Evolutionary conservation across 2,329 filamentous ascomycete genomes (phyloP), one percentile per base, ranked within the genome.

Genomic region (Ophiostoma ulmi): DNA sequence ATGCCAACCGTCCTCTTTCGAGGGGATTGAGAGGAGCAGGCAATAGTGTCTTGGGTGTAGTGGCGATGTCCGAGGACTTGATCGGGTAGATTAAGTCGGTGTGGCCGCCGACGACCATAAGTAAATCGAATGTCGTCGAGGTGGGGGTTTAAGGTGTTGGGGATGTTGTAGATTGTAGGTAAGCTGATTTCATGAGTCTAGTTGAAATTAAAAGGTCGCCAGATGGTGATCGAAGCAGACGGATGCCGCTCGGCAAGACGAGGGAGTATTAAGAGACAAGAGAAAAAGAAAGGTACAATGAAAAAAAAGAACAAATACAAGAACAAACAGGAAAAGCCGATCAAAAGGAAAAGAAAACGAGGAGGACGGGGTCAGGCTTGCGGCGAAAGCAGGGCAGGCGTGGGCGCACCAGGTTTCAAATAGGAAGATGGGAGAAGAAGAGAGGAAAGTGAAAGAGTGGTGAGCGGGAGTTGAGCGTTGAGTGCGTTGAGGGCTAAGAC

Each of bases 331-430:
- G 14, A 63, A 35, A 22, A 35, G 39, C 65, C 31, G 31, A 31
- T 31, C 31, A 44, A 67, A 61, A 52, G 35, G 36, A 67, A 66
- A 67, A 61, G 48, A 38, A 65, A 44, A 31, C n/a, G 48, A 70
- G 63, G 55, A 68, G 38, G 70, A 44, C 66, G 69, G 41, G 44
- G 22, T 36, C 41, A 55, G 41, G 63, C 22, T 31, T 41, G 65
- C 38, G 61, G 58, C 44, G 67, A 70, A 70, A 71, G 64, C 67
- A 71, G 36, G 63, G 67, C 44, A 70, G 44, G 48, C 67, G 70
- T 70, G 71, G 73, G 72, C 31, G 69, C 72, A 71, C 71, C 26
- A 31, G 69, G 72, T 73, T 74, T 74, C 73, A 74, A 74, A 73
- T 74, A 73, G 66, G 71, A 70, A 65, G 72, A 70, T 39, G 52